Conservation (phyloP, 352 stramenopile genomes). For the Phytopythium mirpurense region DNA sequence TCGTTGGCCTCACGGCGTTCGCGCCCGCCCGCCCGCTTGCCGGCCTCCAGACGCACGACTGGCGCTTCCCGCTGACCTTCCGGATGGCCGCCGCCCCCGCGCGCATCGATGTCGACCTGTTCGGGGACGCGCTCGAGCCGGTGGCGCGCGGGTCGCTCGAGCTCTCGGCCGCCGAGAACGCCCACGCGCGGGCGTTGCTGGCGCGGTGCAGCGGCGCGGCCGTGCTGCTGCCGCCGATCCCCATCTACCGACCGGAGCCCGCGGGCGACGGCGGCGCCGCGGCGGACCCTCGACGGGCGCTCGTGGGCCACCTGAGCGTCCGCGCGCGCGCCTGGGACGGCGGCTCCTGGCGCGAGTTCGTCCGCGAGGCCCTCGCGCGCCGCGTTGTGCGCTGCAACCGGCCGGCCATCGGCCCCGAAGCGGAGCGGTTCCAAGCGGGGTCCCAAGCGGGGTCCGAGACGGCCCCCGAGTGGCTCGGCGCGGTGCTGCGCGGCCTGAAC, state of each 20-base stretch:
- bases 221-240: slow-evolving; percentile 1
- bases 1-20: slow-evolving; percentile 17
- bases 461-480: slow-evolving; percentile 52
- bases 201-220: neutral
- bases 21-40: slow-evolving; percentile 8
- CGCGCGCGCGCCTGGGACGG: slow-evolving; percentile 42
- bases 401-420: slow-evolving; percentile 16
- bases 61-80: slow-evolving; percentile 31
- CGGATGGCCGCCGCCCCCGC: slow-evolving; percentile 1
- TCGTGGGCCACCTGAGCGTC: slow-evolving; percentile 21
- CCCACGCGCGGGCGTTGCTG: neutral
- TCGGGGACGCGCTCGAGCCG: neutral
- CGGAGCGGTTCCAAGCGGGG: too few species aligned
- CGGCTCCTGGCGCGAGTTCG: slow-evolving; percentile 38
- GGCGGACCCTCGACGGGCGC: neutral
- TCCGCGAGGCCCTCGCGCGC: slow-evolving; percentile 19
- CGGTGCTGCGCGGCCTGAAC: slow-evolving; percentile 61
- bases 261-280: slow-evolving; percentile 1
- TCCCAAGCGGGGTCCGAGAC: too few species aligned
- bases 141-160: slow-evolving; percentile 21
- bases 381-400: slow-evolving; percentile 72
- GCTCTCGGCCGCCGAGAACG: neutral
- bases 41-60: slow-evolving; percentile 15
- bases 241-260: neutral
- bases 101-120: slow-evolving; percentile 3